phyloP scores from a whole-genome alignment of 805 yeast species.

The Lachancea meyersii region DNA sequence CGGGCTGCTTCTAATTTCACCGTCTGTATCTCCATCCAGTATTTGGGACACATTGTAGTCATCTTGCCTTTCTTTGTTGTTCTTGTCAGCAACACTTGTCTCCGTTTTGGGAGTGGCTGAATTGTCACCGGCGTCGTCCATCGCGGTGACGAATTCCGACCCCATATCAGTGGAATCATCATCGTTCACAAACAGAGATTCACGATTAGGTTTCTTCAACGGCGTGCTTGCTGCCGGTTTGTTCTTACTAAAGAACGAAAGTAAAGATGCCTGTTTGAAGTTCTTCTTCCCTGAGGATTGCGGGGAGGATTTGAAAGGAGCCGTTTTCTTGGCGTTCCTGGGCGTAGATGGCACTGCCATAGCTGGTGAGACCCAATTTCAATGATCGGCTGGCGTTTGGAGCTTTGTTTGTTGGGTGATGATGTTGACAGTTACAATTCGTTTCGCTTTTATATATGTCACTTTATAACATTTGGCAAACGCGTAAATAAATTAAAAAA shows the following conservation, averaged over 20 bases:
- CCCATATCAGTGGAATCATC: conserved; percentile 19
- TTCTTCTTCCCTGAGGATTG: conserved; percentile 28
- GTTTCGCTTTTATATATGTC: neutral
- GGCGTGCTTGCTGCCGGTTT: conserved; percentile 11
- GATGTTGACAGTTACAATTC: too few relatives aligned
- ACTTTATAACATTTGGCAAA: neutral
- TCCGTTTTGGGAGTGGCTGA: neutral
- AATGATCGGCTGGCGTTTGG: neutral
- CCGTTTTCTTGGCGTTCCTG: conserved; percentile 12
- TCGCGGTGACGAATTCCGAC: conserved; percentile 14
- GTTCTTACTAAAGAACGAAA: conserved; percentile 32
- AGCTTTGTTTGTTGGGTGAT: neutral
- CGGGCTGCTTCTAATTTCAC: conserved; percentile 25
- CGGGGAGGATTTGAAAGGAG: conserved; percentile 8
- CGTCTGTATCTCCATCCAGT: conserved; percentile 20
- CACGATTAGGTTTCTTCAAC: conserved; percentile 1
- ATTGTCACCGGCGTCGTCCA: conserved; percentile 10
- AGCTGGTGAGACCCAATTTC: neutral
- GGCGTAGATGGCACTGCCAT: conserved; percentile 26
- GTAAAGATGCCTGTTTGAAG: conserved; percentile 34
- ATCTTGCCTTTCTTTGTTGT: neutral
- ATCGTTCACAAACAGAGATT: conserved; percentile 17
- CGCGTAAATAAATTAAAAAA: neutral
- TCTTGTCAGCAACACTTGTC: conserved; percentile 1
- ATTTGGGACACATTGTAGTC: conserved; percentile 5